These are phyloP conservation scores for Gossypium raimondii DNA, from an alignment of 345 rosid species.

Conservation along the genomic window DNA sequence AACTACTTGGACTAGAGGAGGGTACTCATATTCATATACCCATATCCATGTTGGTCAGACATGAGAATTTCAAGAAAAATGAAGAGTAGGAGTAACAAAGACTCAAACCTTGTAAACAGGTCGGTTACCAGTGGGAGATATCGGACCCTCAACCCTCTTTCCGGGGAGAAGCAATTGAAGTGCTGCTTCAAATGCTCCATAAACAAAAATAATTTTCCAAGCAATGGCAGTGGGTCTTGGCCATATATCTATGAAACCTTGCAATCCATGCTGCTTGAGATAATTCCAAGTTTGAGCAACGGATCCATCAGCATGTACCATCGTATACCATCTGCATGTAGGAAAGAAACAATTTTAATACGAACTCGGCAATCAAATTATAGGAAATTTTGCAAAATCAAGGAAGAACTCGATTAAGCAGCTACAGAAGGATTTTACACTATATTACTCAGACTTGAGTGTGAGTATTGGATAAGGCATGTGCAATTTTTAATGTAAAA, in stretches of 20 bases:
- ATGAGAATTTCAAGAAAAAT: background rate
- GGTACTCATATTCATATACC: background rate
- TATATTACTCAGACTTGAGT: background rate
- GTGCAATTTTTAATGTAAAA: background rate
- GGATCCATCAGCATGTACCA: conserved; percentile 95
- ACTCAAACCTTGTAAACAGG: conserved; percentile 81
- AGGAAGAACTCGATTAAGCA: background rate
- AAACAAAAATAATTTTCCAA: conserved; percentile 69
- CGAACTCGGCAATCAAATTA: background rate
- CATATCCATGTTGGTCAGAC: background rate
- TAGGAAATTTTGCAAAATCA: background rate
- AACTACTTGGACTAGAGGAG: background rate
- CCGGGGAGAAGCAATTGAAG: conserved; percentile 95
- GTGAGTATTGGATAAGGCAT: background rate
- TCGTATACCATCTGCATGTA: conserved; percentile 79
- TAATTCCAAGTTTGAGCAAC: conserved; percentile 47
- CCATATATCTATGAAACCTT: conserved; percentile 72
- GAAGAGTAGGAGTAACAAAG: background rate
- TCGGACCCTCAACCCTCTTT: conserved; percentile 79
- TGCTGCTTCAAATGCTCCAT: conserved; percentile 83
- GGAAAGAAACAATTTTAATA: background rate
- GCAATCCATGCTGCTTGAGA: conserved; percentile 56
- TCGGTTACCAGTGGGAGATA: conserved; percentile 79
- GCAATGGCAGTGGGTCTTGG: conserved; percentile 72
- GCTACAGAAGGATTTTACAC: background rate